Conservation (phyloP, 192 early-diverging fungal genomes). For the Anaeromyces robustus region DNA sequence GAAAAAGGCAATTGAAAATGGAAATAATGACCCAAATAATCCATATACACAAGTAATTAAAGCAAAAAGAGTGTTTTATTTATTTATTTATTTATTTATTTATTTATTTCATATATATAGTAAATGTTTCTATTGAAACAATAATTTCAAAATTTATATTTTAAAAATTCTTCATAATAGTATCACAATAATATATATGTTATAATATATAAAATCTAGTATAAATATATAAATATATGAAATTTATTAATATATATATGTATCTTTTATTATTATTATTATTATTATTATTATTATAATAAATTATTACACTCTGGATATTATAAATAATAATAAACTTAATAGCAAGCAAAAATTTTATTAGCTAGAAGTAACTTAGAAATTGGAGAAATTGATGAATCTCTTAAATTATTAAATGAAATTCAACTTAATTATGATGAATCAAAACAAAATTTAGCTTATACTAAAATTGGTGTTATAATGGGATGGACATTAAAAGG, state of each 20-base stretch:
- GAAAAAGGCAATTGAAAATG: neutral
- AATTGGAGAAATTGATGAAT: conserved; percentile 3
- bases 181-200: no score
- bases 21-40: neutral
- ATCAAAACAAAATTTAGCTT: neutral
- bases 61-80: no score
- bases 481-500: conserved; percentile 8
- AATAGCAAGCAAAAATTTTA: conserved; percentile 10
- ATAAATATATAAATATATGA: no score
- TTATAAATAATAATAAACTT: neutral
- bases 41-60: neutral
- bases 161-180: no score
- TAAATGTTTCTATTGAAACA: no score
- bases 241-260: no score
- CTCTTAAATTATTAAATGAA: neutral
- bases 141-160: no score
- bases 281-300: neutral
- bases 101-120: no score
- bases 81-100: neutral
- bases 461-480: conserved; percentile 6
- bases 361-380: conserved; percentile 8
- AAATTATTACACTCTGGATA: no score
- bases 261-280: no score
- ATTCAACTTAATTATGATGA: conserved; percentile 1
- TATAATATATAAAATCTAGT: no score